Conservation (phyloP, 75 land plant species). For the Isoetes taiwanensis region DNA sequence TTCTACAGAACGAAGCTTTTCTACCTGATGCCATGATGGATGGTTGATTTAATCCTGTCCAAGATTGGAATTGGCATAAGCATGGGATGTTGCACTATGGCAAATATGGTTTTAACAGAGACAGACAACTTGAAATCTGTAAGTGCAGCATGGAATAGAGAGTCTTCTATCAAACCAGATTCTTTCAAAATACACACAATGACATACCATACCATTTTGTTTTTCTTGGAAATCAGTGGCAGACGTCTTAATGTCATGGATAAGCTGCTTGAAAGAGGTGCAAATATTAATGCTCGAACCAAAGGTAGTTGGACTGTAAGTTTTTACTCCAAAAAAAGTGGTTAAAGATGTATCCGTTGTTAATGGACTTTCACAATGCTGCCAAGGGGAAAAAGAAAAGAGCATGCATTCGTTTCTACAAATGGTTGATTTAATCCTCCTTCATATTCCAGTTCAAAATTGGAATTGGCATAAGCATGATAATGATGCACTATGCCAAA, state of each 20-base stretch:
- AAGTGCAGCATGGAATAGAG: too few species aligned
- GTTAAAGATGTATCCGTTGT: too few species aligned
- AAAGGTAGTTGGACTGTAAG: conserved; percentile 98
- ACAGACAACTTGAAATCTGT: too few species aligned
- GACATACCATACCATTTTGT: too few species aligned
- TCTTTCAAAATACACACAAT: too few species aligned
- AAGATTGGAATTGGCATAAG: conserved; percentile 90
- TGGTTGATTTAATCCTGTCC: conserved; percentile 78
- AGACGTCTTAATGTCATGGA: conserved; percentile 85
- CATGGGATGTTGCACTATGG: too few species aligned
- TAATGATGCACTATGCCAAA: too few species aligned
- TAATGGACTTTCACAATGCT: conserved; percentile 41
- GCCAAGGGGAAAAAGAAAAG: conserved; percentile 70
- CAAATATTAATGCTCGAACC: conserved; percentile 88
- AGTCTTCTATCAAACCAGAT: too few species aligned
- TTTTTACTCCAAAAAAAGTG: background rate
- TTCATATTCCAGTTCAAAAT: too few species aligned
- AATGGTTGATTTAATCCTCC: conserved; percentile 86
- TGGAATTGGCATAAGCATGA: conserved; percentile 97
- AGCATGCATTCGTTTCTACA: conserved; percentile 75
- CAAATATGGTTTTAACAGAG: too few species aligned
- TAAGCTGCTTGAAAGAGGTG: conserved; percentile 78
- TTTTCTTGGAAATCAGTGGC: too few species aligned
- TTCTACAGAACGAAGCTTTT: conserved; percentile 88
- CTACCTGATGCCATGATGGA: conserved; percentile 69